A percentile compares a stretch with the other conserved stretches of the same genome.
These are phyloP conservation scores for Pichia membranifaciens DNA, from an alignment of 805 yeast species.

Conservation along the genomic window DNA sequence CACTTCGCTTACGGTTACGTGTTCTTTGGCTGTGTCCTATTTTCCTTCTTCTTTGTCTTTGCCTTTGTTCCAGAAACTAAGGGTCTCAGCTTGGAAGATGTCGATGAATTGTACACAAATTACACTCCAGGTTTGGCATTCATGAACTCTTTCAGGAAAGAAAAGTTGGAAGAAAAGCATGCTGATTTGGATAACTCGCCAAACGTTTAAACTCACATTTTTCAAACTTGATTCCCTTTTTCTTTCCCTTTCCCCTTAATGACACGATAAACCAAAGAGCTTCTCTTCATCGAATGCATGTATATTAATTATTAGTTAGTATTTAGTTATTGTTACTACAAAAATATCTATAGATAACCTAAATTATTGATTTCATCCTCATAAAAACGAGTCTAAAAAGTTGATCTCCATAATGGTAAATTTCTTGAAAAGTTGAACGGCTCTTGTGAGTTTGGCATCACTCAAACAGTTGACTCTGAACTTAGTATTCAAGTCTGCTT, in stretches of 20 bases:
- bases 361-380: not conserved
- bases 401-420: conserved; percentile 8
- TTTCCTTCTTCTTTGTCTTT: conserved; percentile 48
- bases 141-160: conserved; percentile 22
- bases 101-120: conserved; percentile 42
- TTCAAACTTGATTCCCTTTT: no score
- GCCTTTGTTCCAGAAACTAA: conserved; percentile 51
- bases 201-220: not conserved
- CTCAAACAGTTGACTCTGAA: not conserved
- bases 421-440: conserved; percentile 8
- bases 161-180: conserved; percentile 3
- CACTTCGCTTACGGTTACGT: conserved; percentile 55
- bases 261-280: not conserved
- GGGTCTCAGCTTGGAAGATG: conserved; percentile 52
- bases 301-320: no score
- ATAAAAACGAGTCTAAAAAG: conserved; percentile 12
- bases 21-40: conserved; percentile 49
- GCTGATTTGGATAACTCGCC: not conserved
- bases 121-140: conserved; percentile 32
- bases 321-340: no score
- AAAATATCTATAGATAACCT: not conserved
- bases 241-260: not conserved
- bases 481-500: conserved; percentile 2
- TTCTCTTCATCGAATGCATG: no score
- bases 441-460: conserved; percentile 5